Evolutionary conservation across 768 basidiomycete species (phyloP), one percentile per base, ranked within the genome.

Genomic region (Suillus tomentosus): DNA sequence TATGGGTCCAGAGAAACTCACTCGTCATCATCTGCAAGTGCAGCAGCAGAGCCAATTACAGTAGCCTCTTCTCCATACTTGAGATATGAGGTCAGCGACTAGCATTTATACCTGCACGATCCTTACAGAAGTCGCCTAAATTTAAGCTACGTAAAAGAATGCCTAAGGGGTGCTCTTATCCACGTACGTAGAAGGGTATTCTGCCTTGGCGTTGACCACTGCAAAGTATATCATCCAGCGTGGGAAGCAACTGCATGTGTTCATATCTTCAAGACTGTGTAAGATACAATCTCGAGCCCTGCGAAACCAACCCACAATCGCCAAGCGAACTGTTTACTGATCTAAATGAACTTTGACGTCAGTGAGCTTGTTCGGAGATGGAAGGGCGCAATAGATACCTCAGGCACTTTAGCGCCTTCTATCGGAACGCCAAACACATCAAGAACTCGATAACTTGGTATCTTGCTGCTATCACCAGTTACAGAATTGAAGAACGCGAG

Each of bases 151-250:
- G 37, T 57, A 19, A 50, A 15, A 8, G 22, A 19, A 60, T 61
- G 0, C 55, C 64, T 27, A 17, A 10, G 34, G 47, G 36, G 42
- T 36, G 54, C 50, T 40, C 15, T 61, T 53, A 11, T 65, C 62
- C 24, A 79, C 89, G 70, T 73, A 92, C 94, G 73, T 94, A 95
- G 76, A 94, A 95, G 5, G 91, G 91, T 68, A 94, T 94, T 76
- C 92, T 94, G 31, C 95, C 95, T 76, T 98, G 95, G 10, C 95
- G 86, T 73, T 98, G 95, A 9, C 95, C 88, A 68, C 95, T 95
- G 77, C 95, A 92, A 19, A 98, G 81, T 42, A 96, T 80, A 68
- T 88, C 94, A 78, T 97, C 95, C 72, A 96, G 78, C 45, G 88
- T 86, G 0, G 95, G 94, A 62, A 94, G 78, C 34, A 92, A 80